phyloP scores from a whole-genome alignment of 164 flowering plant species.

The Macadamia tetraphylla region DNA sequence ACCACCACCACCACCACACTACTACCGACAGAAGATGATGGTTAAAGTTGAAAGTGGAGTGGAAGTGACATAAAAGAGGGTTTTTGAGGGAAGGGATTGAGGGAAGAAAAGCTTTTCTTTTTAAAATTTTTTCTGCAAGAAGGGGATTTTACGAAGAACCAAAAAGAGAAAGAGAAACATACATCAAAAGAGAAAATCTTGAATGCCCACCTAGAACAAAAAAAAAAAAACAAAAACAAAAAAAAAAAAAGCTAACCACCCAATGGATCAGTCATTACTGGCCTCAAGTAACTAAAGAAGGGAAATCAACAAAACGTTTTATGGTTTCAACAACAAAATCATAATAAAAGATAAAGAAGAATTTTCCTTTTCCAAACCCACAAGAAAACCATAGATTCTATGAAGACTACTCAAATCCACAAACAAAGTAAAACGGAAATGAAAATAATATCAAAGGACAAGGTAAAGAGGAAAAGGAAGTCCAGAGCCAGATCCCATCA shows the following conservation, averaged over 20 bases:
- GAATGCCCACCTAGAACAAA: neutral
- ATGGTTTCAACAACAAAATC: neutral
- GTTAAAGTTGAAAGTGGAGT: neutral
- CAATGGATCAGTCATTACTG: neutral
- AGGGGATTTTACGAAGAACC: no score
- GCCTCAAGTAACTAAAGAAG: neutral
- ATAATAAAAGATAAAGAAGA: neutral
- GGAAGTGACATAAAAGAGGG: neutral
- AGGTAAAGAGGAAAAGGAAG: no score
- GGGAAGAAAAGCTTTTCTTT: no score
- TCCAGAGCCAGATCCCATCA: no score
- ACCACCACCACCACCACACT: no score
- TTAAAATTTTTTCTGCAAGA: no score
- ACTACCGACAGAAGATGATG: no score
- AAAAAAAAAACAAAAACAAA: neutral
- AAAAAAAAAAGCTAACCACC: neutral
- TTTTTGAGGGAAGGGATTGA: neutral
- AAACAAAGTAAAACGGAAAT: no score
- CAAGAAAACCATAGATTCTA: no score
- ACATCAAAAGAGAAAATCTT: neutral
- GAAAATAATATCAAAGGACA: no score
- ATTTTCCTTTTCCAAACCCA: neutral
- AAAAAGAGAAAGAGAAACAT: neutral
- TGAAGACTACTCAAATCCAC: no score
- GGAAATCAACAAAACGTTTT: neutral